Percentiles rank a stretch among this genome's conserved stretches.
Evolutionary conservation across 352 stramenopile species (phyloP).

Genomic region (Globisporangium echinulatum): DNA sequence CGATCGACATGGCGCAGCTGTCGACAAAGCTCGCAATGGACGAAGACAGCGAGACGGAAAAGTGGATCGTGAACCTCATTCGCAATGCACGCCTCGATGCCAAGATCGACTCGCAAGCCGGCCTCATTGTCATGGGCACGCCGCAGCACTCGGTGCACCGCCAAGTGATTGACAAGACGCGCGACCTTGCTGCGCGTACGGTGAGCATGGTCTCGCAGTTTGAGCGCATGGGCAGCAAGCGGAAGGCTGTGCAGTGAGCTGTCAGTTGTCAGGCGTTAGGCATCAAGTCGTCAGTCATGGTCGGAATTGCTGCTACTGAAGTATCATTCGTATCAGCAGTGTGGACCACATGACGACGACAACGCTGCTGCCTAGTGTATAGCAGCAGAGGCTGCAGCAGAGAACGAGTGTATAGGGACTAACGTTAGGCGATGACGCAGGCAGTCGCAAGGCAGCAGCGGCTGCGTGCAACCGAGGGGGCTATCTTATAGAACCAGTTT

Average conservation of each 20-base stretch:
- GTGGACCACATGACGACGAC: no score
- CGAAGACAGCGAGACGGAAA: conserved; percentile 94
- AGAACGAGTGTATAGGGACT: conserved; percentile 4
- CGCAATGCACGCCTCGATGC: conserved; percentile 94
- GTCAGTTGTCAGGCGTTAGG: no score
- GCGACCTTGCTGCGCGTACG: conserved; percentile 92
- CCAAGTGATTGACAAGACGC: conserved; percentile 97
- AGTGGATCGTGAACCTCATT: conserved; percentile 99
- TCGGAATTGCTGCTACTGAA: no score
- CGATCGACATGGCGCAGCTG: conserved; percentile 97
- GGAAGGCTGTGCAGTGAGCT: conserved; percentile 57
- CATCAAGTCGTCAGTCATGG: no score
- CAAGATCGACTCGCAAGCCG: conserved; percentile 97
- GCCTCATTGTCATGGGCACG: conserved; percentile 96
- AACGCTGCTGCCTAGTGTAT: no score
- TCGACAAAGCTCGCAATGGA: conserved; percentile 95
- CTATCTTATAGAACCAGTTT: conserved; percentile 17
- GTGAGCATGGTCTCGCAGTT: conserved; percentile 84
- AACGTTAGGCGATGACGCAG: conserved; percentile 7
- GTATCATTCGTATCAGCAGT: conserved; percentile 2
- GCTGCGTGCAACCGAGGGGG: background rate
- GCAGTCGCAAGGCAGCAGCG: background rate
- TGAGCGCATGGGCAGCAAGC: conserved; percentile 78
- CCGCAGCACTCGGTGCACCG: conserved; percentile 92
- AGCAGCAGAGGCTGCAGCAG: background rate